Evolutionary conservation across 73 alveolate genomes (phyloP), one percentile per base, ranked within the genome.

Genomic region (Durusdinium trenchii): DNA sequence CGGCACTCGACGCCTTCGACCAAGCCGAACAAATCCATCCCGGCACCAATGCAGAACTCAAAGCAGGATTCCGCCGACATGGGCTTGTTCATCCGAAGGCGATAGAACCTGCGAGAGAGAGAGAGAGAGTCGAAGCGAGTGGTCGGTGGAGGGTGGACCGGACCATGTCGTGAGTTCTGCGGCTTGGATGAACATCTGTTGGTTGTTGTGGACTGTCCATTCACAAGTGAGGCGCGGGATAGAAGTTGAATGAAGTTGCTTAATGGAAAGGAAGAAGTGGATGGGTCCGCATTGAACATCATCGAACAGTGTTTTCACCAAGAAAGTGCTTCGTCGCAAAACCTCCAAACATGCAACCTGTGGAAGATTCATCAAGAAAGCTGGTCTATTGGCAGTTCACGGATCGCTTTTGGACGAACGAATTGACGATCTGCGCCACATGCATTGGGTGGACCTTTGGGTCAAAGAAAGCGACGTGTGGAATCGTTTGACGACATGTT

Each of bases 21-120:
- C 84, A 86, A 61, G 61, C 83, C 95, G 40, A 86, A 86, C 47
- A 86, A 36, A 51, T 86, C 95, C 95, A 86, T 42, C 46, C 95
- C 95, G 26, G 67, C 69, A 69, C 95, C 95, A 0, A 69, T 57
- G 84, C 95, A 86, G 51, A 86, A 86, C 64, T 57, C 95, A 62
- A 51, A 86, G 83, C 95, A 57, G 23, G 32, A n/a, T 35, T 69
- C 76, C 7, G 61, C 46, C 84, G 83, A 42, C 82, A 86, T 61
- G 82, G 35, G 40, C 64, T 60, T 54, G 45, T 76, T 76, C 60
- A 7, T 42, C 45, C 5, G 60, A 45, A 76, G 28, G 14, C 54
- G 60, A 76, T 42, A 76, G 40, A 76, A 76, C 87, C 61, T 40
- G 64, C 64, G 64, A 20, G 64, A 12, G 64, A 20, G 28, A 54